These are phyloP conservation scores for Amylostereum chailletii DNA, from an alignment of 1,284 basidiomycete species.

Conservation along the genomic window DNA sequence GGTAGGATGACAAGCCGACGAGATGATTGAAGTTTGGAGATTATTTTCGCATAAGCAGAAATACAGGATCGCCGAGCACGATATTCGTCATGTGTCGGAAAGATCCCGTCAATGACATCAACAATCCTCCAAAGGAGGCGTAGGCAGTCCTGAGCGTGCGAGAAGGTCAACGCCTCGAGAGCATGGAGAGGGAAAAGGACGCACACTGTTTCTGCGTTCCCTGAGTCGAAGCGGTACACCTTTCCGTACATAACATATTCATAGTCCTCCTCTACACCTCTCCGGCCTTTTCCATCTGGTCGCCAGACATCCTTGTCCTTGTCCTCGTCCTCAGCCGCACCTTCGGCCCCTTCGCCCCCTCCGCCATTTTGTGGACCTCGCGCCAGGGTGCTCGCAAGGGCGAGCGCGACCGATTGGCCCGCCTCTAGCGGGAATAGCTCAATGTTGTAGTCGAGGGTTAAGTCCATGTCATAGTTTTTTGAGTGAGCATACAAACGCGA, in stretches of 20 bases:
- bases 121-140: constrained; percentile 91
- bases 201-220: constrained; percentile 74
- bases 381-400: constrained; percentile 77
- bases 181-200: constrained; percentile 19
- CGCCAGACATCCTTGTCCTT: constrained; percentile 80
- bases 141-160: constrained; percentile 72
- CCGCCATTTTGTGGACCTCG: constrained; percentile 44
- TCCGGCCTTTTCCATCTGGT: constrained; percentile 78
- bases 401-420: constrained; percentile 76
- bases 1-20: too few species aligned
- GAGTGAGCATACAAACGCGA: constrained; percentile 81
- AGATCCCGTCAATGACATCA: constrained; percentile 91
- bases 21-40: neutral
- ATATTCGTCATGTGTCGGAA: constrained; percentile 91
- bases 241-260: constrained; percentile 99
- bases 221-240: constrained; percentile 96
- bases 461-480: constrained; percentile 82
- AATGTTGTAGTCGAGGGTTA: constrained; percentile 87
- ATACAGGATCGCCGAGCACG: constrained; percentile 89
- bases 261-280: constrained; percentile 91
- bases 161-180: constrained; percentile 5
- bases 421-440: constrained; percentile 73
- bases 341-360: constrained; percentile 28
- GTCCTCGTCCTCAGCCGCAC: constrained; percentile 45
- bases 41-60: constrained; percentile 81